These are phyloP conservation scores for Evansstolkia leycettana DNA, from an alignment of 495 filamentous ascomycete species.

Conservation along the genomic window DNA sequence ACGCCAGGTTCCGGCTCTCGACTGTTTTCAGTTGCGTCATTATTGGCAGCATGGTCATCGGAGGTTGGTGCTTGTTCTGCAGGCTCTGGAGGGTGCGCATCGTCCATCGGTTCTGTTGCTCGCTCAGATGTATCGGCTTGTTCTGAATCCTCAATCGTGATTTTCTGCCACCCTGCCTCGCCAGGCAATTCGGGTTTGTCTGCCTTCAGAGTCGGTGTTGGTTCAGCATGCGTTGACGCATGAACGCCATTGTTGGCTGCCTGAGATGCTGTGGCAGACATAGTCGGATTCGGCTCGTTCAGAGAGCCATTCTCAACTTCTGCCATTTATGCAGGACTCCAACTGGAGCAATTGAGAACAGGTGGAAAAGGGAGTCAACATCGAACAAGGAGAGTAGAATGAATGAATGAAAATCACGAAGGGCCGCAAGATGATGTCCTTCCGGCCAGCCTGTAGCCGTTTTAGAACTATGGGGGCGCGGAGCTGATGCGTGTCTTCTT, in stretches of 20 bases:
- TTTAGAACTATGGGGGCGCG: conserved; percentile 1
- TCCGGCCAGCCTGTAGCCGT: conserved; percentile 1
- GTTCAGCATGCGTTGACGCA: conserved; percentile 15
- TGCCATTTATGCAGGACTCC: conserved; percentile 33
- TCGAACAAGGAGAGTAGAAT: conserved; percentile 15
- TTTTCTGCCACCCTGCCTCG: conserved; percentile 17
- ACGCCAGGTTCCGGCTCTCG: conserved; percentile 8
- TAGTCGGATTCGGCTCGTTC: conserved; percentile 19
- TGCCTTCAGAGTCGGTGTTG: conserved; percentile 14
- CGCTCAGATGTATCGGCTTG: conserved; percentile 5
- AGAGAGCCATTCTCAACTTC: conserved; percentile 29
- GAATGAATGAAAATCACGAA: conserved; percentile 23
- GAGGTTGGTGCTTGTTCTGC: conserved; percentile 10
- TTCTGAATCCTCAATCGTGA: conserved; percentile 13
- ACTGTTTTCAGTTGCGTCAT: conserved; percentile 6
- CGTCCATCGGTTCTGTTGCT: conserved; percentile 9
- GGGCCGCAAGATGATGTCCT: conserved; percentile 1
- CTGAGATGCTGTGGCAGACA: conserved; percentile 15
- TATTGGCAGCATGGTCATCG: conserved; percentile 9
- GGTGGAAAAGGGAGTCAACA: conserved; percentile 18
- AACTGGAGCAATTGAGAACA: conserved; percentile 18
- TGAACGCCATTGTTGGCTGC: conserved; percentile 22
- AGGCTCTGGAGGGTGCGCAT: conserved; percentile 4
- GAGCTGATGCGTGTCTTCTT: conserved; percentile 16
- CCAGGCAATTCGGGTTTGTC: conserved; percentile 22